Evolutionary conservation across 116 monocot genomes (phyloP), one percentile per base, ranked within the genome.

Genomic region (Zostera marina): DNA sequence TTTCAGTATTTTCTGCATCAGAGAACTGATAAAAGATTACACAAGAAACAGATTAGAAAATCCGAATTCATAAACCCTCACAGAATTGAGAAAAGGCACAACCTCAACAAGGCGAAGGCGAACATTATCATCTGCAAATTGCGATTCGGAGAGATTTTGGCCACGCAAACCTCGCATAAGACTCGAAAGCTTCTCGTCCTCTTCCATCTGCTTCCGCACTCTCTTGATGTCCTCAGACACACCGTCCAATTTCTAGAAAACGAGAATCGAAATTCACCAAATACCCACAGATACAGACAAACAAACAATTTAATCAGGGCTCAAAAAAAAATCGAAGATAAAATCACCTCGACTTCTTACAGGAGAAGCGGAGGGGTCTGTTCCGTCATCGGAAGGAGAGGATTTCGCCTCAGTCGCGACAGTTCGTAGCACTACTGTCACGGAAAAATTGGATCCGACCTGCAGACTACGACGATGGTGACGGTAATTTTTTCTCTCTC

Each of bases 81-180:
- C 15, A 20, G 43, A 43, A 13, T 41, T 15, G 10, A 22, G 53
- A 20, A 24, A 13, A 4, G 7, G 32, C 38, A 22, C 45, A 22
- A 99, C 91, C 91, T 99, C 98, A 19, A 99, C 91, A 16, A 99
- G 81, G 11, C 98, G 82, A 14, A 99, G 86, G 41, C 25, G 57
- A 42, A 99, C 63, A 47, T 81, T 79, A 49, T 90, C 98, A 65
- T 80, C 87, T 0, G 98, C 98, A 46, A 99, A 99, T 63, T 91
- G 91, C 1, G 77, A 72, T 68, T 99, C 98, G 0, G 66, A 60
- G 8, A 99, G 79, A 55, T 90, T 99, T 75, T 99, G 91, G 5
- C 98, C 98, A 5, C 98, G 74, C 11, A 99, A 72, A 0, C 98
- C 98, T 59, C 81, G 81, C 98, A 99, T 91, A 51, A 91, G 79